Evolutionary conservation across 768 basidiomycete species (phyloP), one percentile per base, ranked within the genome.

Genomic region (Leccinum arenicola): DNA sequence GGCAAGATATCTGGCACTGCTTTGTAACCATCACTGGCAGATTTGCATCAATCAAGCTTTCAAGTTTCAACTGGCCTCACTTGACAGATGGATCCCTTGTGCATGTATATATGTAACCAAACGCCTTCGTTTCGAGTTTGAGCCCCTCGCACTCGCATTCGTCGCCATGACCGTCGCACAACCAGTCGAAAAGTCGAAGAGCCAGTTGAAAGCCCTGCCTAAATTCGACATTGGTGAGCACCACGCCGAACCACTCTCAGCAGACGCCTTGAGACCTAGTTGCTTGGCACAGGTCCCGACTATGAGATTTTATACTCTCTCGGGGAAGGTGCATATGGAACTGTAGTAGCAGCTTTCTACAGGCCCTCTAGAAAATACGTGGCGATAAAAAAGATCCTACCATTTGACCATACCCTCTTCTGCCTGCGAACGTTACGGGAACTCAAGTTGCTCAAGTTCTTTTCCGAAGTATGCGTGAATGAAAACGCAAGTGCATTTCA

Each of bases 311-410:
- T 91, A 68, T 82, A 89, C 69, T 78, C 83, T 56, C 85, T 93
- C 57, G 91, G 89, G 50, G 90, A 92, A 76, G 90, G 93, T 56
- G 91, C 93, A 50, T 94, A 95, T 70, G 95, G 94, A 31, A 92
- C 89, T 21, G 94, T 97, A 52, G 91, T 84, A 57, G 91, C 94
- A 56, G 95, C 95, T 35, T 76, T 89, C 38, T 94, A 97, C 76
- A 84, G 84, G 65, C 89, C 91, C 6, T 84, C 87, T 8, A 85
- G 87, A 33, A 85, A 86, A 60, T 85, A 92, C 71, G 93, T 98
- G 15, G 95, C 95, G 47, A 95, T 96, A 77, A 98, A 96, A 83
- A 94, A 93, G 76, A 89, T 97, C 67, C 85, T 91, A 45, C 95
- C 94, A 9, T 96, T 97, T 73, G 95, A 96, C 68, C 95, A 96